phyloP scores from a whole-genome alignment of 345 rosid species.

The Physaria fendleri region DNA sequence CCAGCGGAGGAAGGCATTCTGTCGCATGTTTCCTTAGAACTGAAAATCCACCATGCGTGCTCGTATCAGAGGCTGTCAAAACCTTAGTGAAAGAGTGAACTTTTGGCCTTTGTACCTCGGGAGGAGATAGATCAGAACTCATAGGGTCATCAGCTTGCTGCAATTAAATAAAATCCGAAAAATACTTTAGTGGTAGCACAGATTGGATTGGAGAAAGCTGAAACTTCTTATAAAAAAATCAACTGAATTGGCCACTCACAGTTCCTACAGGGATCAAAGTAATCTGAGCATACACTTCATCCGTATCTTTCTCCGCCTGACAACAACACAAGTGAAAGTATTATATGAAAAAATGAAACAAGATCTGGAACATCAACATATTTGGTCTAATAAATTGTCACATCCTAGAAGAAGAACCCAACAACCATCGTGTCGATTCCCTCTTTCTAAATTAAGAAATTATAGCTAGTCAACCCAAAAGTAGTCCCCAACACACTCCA shows the following conservation, averaged over 20 bases:
- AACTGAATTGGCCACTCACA: constrained; percentile 37
- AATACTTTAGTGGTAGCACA: neutral
- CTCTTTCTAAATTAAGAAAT: neutral
- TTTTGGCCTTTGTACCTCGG: constrained; percentile 40
- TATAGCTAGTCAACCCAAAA: neutral
- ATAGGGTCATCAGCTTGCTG: constrained; percentile 55
- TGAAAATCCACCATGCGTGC: constrained; percentile 97
- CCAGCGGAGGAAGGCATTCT: constrained; percentile 93
- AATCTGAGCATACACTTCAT: constrained; percentile 93
- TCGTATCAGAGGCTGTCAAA: constrained; percentile 92
- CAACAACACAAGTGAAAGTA: constrained; percentile 13
- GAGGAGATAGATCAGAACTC: constrained; percentile 39
- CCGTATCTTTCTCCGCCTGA: constrained; percentile 95
- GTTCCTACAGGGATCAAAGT: constrained; percentile 59
- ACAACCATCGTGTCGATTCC: neutral
- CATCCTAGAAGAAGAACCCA: neutral
- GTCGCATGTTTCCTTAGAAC: constrained; percentile 85
- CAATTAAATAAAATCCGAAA: neutral
- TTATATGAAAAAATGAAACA: constrained; percentile 1
- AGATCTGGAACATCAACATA: neutral
- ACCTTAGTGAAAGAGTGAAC: constrained; percentile 81
- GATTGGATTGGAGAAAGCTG: neutral
- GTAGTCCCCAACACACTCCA: neutral
- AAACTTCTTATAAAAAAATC: constrained; percentile 4
- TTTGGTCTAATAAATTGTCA: neutral